A percentile compares a stretch with the other conserved stretches of the same genome.
These are phyloP conservation scores for Leishmania aethiopica DNA, from an alignment of 208 protist species.

Conservation along the genomic window DNA sequence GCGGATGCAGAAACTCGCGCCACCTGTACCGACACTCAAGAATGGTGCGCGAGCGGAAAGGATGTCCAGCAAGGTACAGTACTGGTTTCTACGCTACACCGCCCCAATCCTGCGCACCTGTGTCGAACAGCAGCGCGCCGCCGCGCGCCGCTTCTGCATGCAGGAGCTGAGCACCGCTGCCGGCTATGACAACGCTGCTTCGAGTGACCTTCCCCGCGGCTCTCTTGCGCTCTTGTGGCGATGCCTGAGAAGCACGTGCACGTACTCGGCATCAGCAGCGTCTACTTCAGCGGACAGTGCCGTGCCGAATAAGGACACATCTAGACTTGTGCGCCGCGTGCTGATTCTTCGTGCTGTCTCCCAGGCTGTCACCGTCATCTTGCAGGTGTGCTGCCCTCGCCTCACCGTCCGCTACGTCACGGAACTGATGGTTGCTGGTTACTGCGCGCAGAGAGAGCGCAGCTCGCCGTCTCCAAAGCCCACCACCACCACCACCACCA, in stretches of 20 bases:
- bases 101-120: slow-evolving; percentile 14
- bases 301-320: not conserved
- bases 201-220: not conserved
- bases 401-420: slow-evolving; percentile 23
- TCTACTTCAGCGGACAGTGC: not conserved
- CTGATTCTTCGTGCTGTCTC: slow-evolving; percentile 22
- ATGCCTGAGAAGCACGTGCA: not conserved
- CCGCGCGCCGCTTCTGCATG: slow-evolving; percentile 20
- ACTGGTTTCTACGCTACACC: slow-evolving; percentile 35
- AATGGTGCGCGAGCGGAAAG: not conserved
- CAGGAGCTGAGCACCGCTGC: slow-evolving; percentile 16
- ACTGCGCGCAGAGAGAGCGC: not conserved
- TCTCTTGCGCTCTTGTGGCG: not conserved
- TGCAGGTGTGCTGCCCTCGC: slow-evolving; percentile 28
- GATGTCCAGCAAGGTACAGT: slow-evolving; percentile 22
- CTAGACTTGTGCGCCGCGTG: slow-evolving; percentile 6
- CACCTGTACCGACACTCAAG: not conserved
- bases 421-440: slow-evolving; percentile 19
- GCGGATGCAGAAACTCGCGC: no score
- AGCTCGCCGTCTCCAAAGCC: not conserved
- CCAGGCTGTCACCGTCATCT: slow-evolving; percentile 11
- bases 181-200: not conserved
- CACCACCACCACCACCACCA: not conserved
- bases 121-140: slow-evolving; percentile 8
- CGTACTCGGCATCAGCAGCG: not conserved